Evolutionary conservation across 2,329 filamentous ascomycete species (phyloP).

Genomic region (Dactylella cylindrospora): DNA sequence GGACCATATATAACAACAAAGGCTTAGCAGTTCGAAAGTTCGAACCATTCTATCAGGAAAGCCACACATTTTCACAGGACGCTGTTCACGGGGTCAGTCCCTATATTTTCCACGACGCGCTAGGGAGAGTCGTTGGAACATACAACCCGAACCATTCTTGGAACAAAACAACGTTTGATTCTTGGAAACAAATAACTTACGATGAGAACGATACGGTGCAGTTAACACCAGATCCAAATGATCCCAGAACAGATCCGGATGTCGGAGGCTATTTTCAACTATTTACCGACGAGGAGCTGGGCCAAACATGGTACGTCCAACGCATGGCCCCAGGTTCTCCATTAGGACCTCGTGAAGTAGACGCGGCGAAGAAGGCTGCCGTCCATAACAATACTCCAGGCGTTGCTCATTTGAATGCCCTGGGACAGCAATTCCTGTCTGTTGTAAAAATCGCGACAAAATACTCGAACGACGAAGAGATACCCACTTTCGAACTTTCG

Average conservation of each 20-base stretch:
- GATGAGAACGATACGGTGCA: constrained; percentile 27
- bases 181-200: constrained; percentile 14
- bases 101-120: constrained; percentile 34
- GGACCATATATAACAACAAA: constrained; percentile 48
- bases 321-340: too few species aligned
- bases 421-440: not conserved
- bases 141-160: constrained; percentile 46
- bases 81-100: constrained; percentile 15
- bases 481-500: not conserved
- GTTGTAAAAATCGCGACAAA: not conserved
- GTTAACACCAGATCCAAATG: not conserved
- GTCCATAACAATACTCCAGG: constrained; percentile 11
- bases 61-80: constrained; percentile 32
- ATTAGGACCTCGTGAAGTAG: not conserved
- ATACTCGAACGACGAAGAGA: not conserved
- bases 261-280: constrained; percentile 4
- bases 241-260: constrained; percentile 17
- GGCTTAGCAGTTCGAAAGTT: constrained; percentile 42
- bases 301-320: constrained; percentile 38
- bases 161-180: constrained; percentile 29
- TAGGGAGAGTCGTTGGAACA: constrained; percentile 33
- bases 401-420: constrained; percentile 3
- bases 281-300: constrained; percentile 2
- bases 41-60: constrained; percentile 46
- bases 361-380: constrained; percentile 11